Evolutionary conservation across 345 rosid genomes (phyloP).

Genomic region (Populus tremula): DNA sequence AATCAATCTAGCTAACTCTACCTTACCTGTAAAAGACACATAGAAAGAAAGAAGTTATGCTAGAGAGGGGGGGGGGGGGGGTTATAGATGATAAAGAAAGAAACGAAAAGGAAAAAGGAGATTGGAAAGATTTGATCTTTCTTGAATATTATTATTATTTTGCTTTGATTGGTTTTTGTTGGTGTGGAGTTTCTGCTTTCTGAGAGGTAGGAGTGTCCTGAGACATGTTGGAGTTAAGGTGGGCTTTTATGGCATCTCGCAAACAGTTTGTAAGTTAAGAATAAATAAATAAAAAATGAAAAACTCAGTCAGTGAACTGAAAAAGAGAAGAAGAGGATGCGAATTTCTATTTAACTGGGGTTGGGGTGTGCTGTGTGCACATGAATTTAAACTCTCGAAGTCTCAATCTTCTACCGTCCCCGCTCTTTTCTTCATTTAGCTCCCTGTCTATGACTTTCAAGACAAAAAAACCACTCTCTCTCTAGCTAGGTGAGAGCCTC

Average conservation of each 20-base stretch:
- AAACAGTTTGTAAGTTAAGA: background rate
- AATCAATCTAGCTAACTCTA: background rate
- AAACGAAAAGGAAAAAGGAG: background rate
- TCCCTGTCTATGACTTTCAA: background rate
- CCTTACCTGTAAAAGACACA: slow-evolving; percentile 1
- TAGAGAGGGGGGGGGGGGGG: background rate
- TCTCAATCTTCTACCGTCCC: background rate
- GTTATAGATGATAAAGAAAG: background rate
- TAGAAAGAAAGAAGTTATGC: background rate
- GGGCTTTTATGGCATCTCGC: slow-evolving; percentile 22
- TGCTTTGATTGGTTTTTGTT: background rate
- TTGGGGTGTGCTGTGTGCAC: background rate
- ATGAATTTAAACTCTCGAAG: background rate
- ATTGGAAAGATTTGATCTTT: slow-evolving; percentile 7
- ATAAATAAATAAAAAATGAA: background rate
- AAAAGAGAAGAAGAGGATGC: slow-evolving; percentile 5
- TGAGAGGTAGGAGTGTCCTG: slow-evolving; percentile 26
- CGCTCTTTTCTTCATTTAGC: slow-evolving; percentile 6
- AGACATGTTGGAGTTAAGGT: slow-evolving; percentile 57
- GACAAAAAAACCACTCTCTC: background rate
- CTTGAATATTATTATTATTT: background rate
- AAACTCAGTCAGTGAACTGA: slow-evolving; percentile 6
- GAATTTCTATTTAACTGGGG: slow-evolving; percentile 16
- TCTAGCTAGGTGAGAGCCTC: background rate
- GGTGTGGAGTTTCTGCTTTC: background rate